Base-by-base conservation (phyloP, 2,329 filamentous ascomycete species). In the Calonectria honghensis region DNA sequence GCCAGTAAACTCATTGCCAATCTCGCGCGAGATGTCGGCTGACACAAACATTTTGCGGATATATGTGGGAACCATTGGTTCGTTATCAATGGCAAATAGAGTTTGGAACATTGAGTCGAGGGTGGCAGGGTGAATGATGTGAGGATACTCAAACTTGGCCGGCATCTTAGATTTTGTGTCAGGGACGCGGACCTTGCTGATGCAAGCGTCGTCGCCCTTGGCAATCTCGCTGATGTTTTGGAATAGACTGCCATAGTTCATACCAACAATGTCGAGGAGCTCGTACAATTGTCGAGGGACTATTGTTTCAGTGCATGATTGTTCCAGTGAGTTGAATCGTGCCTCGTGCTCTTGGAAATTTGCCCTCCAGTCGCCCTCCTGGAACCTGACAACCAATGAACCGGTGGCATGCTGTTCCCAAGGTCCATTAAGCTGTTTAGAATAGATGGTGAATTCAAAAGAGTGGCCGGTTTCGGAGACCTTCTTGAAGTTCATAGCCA, bases 61-160 rank as follows among this genome's bases (percentile, higher is more conserved):
- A 24, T 81, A 85, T 0, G 86, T 87, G 0, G 89, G 89, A 0
- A 91, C 86, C 88, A 90, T 91, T 3, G 88, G 85, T 13, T 83
- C 81, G 4, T 84, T 82, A 6, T 86, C 84, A 3, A 90, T 82
- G 7, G 85, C 84, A 66, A 91, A 87, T 0, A 89, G 83, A 0
- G 86, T 86, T 70, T 92, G 91, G 31, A 92, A 87, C 81, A 91
- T 87, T 3, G 88, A 83, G 76, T 92, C 91, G 16, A 92, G 83
- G 0, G 90, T 91, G 5, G 89, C 87, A 0, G 91, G 91, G 75
- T 92, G 91, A n/a, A 92, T 86, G 6, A 91, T 72, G 75, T 91
- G 89, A 4, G 87, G 84, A 73, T 87, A 91, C 78, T 91, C 90
- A 68, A 88, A 91, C 18, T 86, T 82, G 50, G 84, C 84, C 0